These are phyloP conservation scores for Phytophthora citricola DNA, from an alignment of 352 stramenopile genomes.

Conservation along the genomic window DNA sequence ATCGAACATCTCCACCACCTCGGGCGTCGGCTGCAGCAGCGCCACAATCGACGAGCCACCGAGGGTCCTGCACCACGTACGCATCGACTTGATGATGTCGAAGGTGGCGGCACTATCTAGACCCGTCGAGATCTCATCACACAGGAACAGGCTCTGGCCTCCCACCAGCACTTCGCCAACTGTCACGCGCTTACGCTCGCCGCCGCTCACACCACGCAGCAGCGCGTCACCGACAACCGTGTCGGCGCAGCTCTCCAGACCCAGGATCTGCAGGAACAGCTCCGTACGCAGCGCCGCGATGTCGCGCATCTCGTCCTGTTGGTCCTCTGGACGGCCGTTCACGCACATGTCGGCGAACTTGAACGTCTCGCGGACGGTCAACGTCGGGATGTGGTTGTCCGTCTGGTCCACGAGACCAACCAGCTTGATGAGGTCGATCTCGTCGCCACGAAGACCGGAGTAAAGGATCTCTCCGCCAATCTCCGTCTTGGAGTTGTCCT, in stretches of 20 bases:
- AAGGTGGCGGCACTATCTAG: slow-evolving; percentile 64
- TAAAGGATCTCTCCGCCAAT: slow-evolving; percentile 72
- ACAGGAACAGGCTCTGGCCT: slow-evolving; percentile 68
- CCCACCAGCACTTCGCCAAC: slow-evolving; percentile 74
- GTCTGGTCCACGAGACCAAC: slow-evolving; percentile 61
- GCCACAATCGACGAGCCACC: slow-evolving; percentile 45
- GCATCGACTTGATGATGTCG: slow-evolving; percentile 64
- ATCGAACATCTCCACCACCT: slow-evolving; percentile 96
- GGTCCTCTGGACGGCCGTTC: slow-evolving; percentile 56
- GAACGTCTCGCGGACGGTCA: slow-evolving; percentile 38
- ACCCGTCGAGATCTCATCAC: slow-evolving; percentile 78
- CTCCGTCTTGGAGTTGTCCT: slow-evolving; percentile 48
- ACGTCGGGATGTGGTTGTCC: slow-evolving; percentile 39
- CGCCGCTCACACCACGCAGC: slow-evolving; percentile 90
- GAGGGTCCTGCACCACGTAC: slow-evolving; percentile 47
- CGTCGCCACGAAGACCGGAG: slow-evolving; percentile 52
- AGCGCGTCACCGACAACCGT: slow-evolving; percentile 92
- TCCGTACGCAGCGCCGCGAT: slow-evolving; percentile 69
- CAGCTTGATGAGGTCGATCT: slow-evolving; percentile 75
- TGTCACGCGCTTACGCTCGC: slow-evolving; percentile 86
- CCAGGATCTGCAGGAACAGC: slow-evolving; percentile 83
- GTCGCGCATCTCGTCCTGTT: slow-evolving; percentile 74
- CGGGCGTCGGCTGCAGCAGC: slow-evolving; percentile 68
- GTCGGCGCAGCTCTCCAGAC: slow-evolving; percentile 87
- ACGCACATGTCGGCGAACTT: slow-evolving; percentile 41